Evolutionary conservation across 2,329 filamentous ascomycete species (phyloP), one percentile per base, ranked within the genome.

Genomic region (Colletotrichum orbiculare): DNA sequence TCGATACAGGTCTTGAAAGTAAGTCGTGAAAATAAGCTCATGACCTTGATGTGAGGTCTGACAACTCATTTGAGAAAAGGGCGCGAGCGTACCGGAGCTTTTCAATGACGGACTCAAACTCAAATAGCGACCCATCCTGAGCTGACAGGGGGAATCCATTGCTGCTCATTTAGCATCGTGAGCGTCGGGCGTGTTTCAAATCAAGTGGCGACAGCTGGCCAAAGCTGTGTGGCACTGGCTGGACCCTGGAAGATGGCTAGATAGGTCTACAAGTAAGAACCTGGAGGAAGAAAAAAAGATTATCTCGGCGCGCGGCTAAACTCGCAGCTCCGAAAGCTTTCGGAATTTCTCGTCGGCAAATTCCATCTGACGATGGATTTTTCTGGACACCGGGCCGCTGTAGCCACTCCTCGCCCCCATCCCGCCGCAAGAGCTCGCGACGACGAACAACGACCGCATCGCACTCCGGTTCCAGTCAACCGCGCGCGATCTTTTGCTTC

Each of bases 261-360:
- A 17, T 17, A 17, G 15, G 15, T 17, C 15, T 17, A 17, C 15
- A 17, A 17, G 15, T 17, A 17, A 17, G 15, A 17, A 17, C 15
- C 25, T 25, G 25, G 6, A 49, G 2, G 17, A 34, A 11, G 17
- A 42, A 49, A 49, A 8, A 11, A 58, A 25, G 53, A 11, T n/a
- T n/a, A 12, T 25, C 17, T 52, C 62, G 62, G 62, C 46, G 39
- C 4, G 25, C 50, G 62, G 62, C 10, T 8, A 62, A 65, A 65
- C 62, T 38, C 25, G 17, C 7, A 8, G 7, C 17, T 13, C 45
- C 38, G 50, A 50, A 58, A 34, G 15, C 13, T 15, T 47, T 50
- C 60, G 64, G 64, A 66, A 66, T 66, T 66, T 66, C 41, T 66
- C 60, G 48, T 64, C 60, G 54, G 64, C 60, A 59, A 54, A 49